Percentiles rank a stretch among this genome's conserved stretches.
These are phyloP conservation scores for Ascosphaera apis DNA, from an alignment of 2,329 filamentous ascomycete genomes.

Conservation along the genomic window DNA sequence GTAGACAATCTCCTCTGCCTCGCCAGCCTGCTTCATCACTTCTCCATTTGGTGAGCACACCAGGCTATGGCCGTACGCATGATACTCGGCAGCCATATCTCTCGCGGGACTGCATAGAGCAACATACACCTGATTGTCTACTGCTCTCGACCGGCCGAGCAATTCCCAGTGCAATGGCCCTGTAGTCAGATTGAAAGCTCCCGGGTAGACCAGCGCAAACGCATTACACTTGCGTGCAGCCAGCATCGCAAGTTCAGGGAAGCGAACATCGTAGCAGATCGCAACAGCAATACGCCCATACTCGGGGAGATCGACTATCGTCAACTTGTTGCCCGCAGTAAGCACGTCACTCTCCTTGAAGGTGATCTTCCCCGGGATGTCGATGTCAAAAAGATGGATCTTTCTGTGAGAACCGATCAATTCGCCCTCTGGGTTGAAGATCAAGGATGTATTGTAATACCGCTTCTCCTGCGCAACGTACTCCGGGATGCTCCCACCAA, in stretches of 20 bases:
- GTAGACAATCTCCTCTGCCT: slow-evolving; percentile 52
- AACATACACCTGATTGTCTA: slow-evolving; percentile 90
- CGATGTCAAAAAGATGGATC: slow-evolving; percentile 90
- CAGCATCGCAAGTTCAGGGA: slow-evolving; percentile 79
- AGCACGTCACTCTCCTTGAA: slow-evolving; percentile 85
- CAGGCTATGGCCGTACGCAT: slow-evolving; percentile 82
- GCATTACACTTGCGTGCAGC: slow-evolving; percentile 67
- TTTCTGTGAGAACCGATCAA: slow-evolving; percentile 80
- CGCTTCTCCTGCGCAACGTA: slow-evolving; percentile 39
- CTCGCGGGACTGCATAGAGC: slow-evolving; percentile 78
- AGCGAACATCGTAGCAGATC: slow-evolving; percentile 96
- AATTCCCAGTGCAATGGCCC: slow-evolving; percentile 81
- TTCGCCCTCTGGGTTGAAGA: slow-evolving; percentile 55
- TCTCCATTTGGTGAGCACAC: slow-evolving; percentile 70
- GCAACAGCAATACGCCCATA: slow-evolving; percentile 73
- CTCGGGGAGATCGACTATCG: slow-evolving; percentile 63
- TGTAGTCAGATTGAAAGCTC: slow-evolving; percentile 91
- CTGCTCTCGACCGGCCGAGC: slow-evolving; percentile 55
- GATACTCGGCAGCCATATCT: slow-evolving; percentile 53
- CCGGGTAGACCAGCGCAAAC: slow-evolving; percentile 77
- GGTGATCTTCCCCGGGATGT: slow-evolving; percentile 82
- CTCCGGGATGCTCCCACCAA: slow-evolving; percentile 88
- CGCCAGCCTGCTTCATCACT: slow-evolving; percentile 57
- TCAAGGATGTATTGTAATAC: slow-evolving; percentile 78
- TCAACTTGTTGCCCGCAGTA: slow-evolving; percentile 62